Base-by-base conservation (phyloP, 2,329 filamentous ascomycete species). In the Trichoderma koningii region DNA sequence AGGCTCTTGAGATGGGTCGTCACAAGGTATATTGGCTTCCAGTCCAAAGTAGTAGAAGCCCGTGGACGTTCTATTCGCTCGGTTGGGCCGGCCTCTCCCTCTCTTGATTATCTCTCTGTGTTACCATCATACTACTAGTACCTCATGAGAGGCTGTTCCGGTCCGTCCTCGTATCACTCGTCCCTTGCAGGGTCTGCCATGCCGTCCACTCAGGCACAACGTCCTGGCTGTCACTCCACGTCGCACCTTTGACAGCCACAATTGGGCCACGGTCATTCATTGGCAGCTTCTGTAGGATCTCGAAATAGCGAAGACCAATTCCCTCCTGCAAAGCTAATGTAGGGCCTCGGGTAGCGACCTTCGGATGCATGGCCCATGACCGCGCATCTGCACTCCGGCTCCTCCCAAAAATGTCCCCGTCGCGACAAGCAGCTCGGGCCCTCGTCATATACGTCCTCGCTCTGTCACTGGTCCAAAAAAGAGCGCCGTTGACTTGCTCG, bases 161-260 rank as follows among this genome's bases (percentile, higher is more conserved):
- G 30, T 19, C 30, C n/a, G 28, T 21, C 17, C 45, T 44, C 34
- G 23, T 26, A 52, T 52, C 45, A 51, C 47, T 21, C 26, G 34
- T 23, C 30, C 34, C 56, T 42, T 50, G 56, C 30, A 41, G 19
- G 21, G 45, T 7, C 17, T 55, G 12, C 30, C 5, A 44, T 41
- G 26, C 23, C 38, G 21, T 52, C 38, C 23, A 26, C 28, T 15
- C 47, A 45, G 12, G 30, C 7, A 34, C 30, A 34, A 10, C 30
- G 30, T 34, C 30, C 57, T 26, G 44, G 15, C 38, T 44, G 19
- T 5, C 26, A 57, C 28, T 62, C 59, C 59, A 23, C 50, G 60
- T 63, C 60, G 60, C 60, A 63, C 60, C 60, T 63, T 63, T 21
- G 50, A 19, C 50, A 63, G 60, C 50, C 60, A 53, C 60, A 63